These are phyloP conservation scores for Leishmania tropica DNA, from an alignment of 208 protist genomes.

Conservation along the genomic window DNA sequence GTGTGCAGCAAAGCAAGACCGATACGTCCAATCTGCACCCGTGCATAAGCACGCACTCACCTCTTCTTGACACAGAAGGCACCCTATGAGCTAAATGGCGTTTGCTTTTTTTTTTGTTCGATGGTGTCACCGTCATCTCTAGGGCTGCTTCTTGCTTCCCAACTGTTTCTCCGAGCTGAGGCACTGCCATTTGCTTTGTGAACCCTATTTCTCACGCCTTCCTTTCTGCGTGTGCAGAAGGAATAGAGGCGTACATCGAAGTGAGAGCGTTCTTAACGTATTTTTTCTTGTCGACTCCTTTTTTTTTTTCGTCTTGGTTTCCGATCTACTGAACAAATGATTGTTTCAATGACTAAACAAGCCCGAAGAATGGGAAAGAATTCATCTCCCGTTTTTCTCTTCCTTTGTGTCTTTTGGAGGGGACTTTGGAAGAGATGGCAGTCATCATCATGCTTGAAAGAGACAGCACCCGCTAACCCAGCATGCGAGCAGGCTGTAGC, in stretches of 20 bases:
- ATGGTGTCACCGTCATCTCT: neutral
- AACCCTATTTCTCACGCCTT: neutral
- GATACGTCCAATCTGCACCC: neutral
- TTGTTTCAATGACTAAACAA: no score
- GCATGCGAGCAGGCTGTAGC: neutral
- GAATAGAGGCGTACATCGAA: no score
- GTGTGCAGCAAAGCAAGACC: neutral
- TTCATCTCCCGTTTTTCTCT: neutral
- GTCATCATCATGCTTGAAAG: neutral
- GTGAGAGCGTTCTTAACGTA: neutral
- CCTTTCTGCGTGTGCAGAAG: constrained; percentile 1
- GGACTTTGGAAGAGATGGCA: neutral
- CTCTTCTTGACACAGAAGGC: neutral
- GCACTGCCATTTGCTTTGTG: neutral
- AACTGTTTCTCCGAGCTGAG: neutral
- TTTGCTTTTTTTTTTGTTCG: neutral
- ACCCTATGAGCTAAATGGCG: neutral
- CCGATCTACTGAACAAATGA: neutral
- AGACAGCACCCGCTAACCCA: neutral
- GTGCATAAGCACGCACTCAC: constrained; percentile 3
- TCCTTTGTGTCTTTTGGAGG: neutral
- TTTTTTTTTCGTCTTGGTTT: neutral
- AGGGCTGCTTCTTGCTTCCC: neutral
- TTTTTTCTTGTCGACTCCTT: neutral
- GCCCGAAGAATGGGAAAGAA: neutral